Evolutionary conservation across 1,284 basidiomycete species (phyloP).

Genomic region (Termitomyces sp.): DNA sequence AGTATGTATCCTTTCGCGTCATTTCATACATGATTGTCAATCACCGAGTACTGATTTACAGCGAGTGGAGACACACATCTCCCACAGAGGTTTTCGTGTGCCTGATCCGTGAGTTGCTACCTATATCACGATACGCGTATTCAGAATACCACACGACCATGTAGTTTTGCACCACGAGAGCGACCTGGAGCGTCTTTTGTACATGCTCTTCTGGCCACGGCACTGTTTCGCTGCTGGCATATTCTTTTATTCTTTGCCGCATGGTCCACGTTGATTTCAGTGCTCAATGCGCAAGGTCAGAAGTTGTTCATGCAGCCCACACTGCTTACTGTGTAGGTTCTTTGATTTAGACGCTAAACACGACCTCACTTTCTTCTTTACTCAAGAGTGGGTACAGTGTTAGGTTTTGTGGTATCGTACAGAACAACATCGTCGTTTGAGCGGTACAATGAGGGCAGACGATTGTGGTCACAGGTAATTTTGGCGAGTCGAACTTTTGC

Average conservation of each 20-base stretch:
- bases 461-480: conserved; percentile 67
- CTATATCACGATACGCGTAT: neutral
- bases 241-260: conserved; percentile 56
- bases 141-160: neutral
- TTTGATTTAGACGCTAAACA: neutral
- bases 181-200: conserved; percentile 38
- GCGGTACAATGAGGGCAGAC: conserved; percentile 67
- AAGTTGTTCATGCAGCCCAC: conserved; percentile 44
- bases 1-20: neutral
- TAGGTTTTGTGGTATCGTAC: conserved; percentile 64
- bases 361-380: neutral
- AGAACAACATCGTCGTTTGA: conserved; percentile 75
- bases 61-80: conserved; percentile 17
- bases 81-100: conserved; percentile 29
- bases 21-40: neutral
- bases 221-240: conserved; percentile 65
- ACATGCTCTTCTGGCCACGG: conserved; percentile 53
- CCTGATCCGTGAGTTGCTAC: conserved; percentile 30
- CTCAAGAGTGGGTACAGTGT: conserved; percentile 55
- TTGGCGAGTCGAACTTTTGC: conserved; percentile 54
- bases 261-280: conserved; percentile 52
- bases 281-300: conserved; percentile 46
- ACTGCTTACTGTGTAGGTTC: conserved; percentile 56
- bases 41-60: neutral
- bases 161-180: conserved; percentile 38